Percentiles rank a stretch among this genome's conserved stretches.
These are phyloP conservation scores for Rutstroemia sp. DNA, from an alignment of 2,329 filamentous ascomycete species.

Conservation along the genomic window DNA sequence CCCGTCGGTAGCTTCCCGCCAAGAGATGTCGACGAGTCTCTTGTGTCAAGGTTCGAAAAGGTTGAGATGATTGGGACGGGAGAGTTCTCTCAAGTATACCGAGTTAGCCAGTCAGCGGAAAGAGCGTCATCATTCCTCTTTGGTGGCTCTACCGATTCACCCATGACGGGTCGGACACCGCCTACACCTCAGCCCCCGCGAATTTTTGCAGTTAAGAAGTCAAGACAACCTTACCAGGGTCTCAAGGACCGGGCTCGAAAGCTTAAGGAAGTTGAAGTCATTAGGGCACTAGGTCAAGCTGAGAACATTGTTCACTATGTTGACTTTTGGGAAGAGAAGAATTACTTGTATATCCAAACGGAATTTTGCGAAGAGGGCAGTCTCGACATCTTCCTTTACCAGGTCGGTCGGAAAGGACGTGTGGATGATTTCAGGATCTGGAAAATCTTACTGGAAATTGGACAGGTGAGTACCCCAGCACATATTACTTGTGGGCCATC, in stretches of 20 bases:
- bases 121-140: slow-evolving; percentile 36
- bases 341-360: slow-evolving; percentile 90
- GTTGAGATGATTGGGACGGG: slow-evolving; percentile 77
- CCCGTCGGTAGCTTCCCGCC: slow-evolving; percentile 63
- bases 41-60: slow-evolving; percentile 71
- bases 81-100: slow-evolving; percentile 90
- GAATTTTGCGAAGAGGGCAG: slow-evolving; percentile 96
- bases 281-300: slow-evolving; percentile 68
- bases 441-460: slow-evolving; percentile 89
- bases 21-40: slow-evolving; percentile 65
- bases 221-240: slow-evolving; percentile 71
- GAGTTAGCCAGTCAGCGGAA: slow-evolving; percentile 48
- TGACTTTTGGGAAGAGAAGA: slow-evolving; percentile 80
- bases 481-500: background rate
- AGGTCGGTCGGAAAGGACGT: slow-evolving; percentile 74
- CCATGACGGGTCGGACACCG: slow-evolving; percentile 42
- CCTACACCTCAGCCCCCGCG: slow-evolving; percentile 46
- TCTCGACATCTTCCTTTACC: slow-evolving; percentile 75
- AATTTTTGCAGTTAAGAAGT: slow-evolving; percentile 92
- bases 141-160: slow-evolving; percentile 36
- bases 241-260: slow-evolving; percentile 74
- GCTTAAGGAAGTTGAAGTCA: slow-evolving; percentile 73
- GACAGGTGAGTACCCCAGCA: slow-evolving; percentile 53
- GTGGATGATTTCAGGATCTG: slow-evolving; percentile 97
- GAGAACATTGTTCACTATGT: slow-evolving; percentile 82